A percentile compares a stretch with the other conserved stretches of the same genome.
Evolutionary conservation across 345 rosid genomes (phyloP).

Genomic region (Adansonia digitata): DNA sequence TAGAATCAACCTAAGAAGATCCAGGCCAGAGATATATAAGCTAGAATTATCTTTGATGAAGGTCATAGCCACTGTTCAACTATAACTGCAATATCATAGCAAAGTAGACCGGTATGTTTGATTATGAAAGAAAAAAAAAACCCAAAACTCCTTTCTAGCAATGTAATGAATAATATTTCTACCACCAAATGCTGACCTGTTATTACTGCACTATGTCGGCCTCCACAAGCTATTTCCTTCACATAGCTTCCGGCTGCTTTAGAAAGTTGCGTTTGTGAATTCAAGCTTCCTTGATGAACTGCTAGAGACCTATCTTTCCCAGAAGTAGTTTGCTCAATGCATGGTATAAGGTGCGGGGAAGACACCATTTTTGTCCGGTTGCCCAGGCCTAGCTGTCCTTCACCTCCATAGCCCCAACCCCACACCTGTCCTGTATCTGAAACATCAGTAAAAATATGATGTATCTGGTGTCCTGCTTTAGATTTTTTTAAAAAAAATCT

Average conservation of each 20-base stretch:
- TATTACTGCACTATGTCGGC: constrained; percentile 74
- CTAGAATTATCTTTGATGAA: constrained; percentile 2
- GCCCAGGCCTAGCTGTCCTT: constrained; percentile 90
- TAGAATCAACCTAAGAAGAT: background rate
- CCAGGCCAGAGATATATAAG: constrained; percentile 1
- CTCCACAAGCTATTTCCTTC: constrained; percentile 77
- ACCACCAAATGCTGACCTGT: constrained; percentile 49
- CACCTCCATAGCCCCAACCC: constrained; percentile 99
- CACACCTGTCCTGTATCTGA: constrained; percentile 95
- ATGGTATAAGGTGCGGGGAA: constrained; percentile 74
- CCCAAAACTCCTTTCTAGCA: background rate
- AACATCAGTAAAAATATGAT: constrained; percentile 64
- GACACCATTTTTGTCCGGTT: constrained; percentile 71
- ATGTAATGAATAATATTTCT: constrained; percentile 2
- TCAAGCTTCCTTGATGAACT: constrained; percentile 39
- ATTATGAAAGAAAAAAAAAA: background rate
- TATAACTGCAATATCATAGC: background rate
- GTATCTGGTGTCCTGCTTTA: constrained; percentile 50
- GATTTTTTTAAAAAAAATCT: constrained; percentile 57
- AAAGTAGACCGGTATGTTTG: background rate
- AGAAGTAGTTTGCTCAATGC: constrained; percentile 41
- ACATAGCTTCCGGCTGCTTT: constrained; percentile 49
- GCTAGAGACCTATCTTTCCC: constrained; percentile 42
- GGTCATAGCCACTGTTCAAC: background rate
- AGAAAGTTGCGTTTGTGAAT: constrained; percentile 28